Evolutionary conservation across 306 rosid species (phyloP), one percentile per base, ranked within the genome.

Genomic region (Cucurbita moschata): DNA sequence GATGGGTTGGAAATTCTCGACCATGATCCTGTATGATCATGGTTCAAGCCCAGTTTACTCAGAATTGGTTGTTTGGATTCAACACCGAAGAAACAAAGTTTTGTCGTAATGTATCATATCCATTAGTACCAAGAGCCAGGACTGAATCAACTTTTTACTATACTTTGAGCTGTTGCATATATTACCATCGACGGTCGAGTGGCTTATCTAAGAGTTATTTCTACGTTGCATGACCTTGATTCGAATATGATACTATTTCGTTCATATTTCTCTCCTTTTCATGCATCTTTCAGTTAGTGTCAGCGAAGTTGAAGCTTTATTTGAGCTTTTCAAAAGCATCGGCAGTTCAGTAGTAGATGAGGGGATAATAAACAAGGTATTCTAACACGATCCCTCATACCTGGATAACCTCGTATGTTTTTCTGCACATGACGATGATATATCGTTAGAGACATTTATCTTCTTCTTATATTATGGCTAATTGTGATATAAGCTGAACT

Each of bases 351-450:
- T 93, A 69, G 66, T 78, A 75, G 96, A 90, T 67, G 98, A 93
- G 85, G 97, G 94, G 65, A 80, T 93, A 46, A 93, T 93, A 87
- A 90, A 82, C 79, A 87, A 93, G 97, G 98, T 90, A 88, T 62
- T 63, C 42, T 3, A 63, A 2, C 47, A 5, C 6, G 52, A 39
- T 65, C 52, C 71, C 13, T 61, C 9, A n/a, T 14, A 51, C 15
- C 2, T 51, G 19, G 8, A 19, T 23, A 47, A 23, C 12, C 42
- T 68, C 40, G 3, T 47, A 23, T 23, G 18, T 23, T 68, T 67
- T 13, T 23, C 0, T 30, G 4, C 10, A 13, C 46, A 44, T 1
- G 35, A 62, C 39, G 4, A 38, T 38, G 43, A 43, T n/a, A 6
- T 66, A 46, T 3, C 2, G 4, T 42, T 23, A 30, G 42, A 10